Conservation (phyloP, 139 green algal genomes). For the Spirogloea muscicola region DNA sequence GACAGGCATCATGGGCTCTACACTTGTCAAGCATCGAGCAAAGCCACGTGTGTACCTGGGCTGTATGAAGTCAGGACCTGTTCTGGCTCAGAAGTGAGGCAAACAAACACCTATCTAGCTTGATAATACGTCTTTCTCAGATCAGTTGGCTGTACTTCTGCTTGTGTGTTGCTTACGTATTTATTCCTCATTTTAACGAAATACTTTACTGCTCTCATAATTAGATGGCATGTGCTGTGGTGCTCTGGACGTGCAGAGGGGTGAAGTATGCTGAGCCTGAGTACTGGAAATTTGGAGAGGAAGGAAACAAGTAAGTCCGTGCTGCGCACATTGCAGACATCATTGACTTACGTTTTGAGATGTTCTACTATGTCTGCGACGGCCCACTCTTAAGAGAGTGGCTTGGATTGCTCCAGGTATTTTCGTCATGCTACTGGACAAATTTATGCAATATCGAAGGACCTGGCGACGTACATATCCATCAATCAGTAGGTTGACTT, state of each 20-base stretch:
- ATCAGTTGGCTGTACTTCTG: not conserved
- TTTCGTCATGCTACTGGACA: slow-evolving; percentile 35
- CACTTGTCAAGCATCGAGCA: slow-evolving; percentile 2
- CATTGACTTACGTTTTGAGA: too few species aligned
- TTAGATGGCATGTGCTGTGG: not conserved
- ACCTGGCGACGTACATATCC: slow-evolving; percentile 23
- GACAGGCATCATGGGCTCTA: slow-evolving; percentile 10
- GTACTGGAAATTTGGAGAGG: slow-evolving; percentile 40
- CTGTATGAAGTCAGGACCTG: slow-evolving; percentile 32
- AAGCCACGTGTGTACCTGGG: slow-evolving; percentile 23
- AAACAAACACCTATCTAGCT: not conserved
- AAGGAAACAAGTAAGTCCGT: slow-evolving; percentile 34
- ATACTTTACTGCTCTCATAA: too few species aligned
- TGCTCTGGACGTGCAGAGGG: not conserved
- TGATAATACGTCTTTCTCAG: not conserved
- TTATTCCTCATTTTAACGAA: slow-evolving; percentile 6
- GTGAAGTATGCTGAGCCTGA: slow-evolving; percentile 39
- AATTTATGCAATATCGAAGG: slow-evolving; percentile 36
- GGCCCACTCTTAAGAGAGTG: too few species aligned
- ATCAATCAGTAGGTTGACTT: slow-evolving; percentile 29
- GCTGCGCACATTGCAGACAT: not conserved
- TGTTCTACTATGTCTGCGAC: too few species aligned
- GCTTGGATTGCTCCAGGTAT: slow-evolving; percentile 23
- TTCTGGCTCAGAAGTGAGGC: slow-evolving; percentile 21
- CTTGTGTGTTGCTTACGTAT: too few species aligned